phyloP scores from a whole-genome alignment of 495 filamentous ascomycete genomes.

The Evernia prunastri region DNA sequence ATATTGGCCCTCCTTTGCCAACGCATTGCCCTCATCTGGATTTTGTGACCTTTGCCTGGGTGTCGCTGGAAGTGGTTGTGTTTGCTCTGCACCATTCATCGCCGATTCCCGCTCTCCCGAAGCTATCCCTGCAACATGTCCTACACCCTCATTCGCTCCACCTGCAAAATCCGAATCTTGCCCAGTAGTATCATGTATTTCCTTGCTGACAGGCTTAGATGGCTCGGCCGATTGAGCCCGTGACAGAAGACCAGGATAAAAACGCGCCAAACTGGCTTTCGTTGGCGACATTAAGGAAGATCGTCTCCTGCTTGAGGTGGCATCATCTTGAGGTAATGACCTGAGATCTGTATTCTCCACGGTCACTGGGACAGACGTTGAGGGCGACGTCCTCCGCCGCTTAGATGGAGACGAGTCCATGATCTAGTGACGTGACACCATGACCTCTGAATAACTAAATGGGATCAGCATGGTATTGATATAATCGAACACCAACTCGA shows the following conservation, averaged over 20 bases:
- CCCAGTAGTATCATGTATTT: neutral
- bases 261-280: conserved; percentile 55
- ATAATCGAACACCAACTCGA: neutral
- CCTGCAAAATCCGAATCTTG: neutral
- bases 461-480: neutral
- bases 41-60: conserved; percentile 9
- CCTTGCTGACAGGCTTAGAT: conserved; percentile 17
- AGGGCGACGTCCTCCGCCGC: conserved; percentile 54
- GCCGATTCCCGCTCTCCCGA: neutral
- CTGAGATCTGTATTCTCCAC: conserved; percentile 31
- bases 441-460: neutral
- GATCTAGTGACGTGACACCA: neutral
- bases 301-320: conserved; percentile 31
- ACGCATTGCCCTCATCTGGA: neutral
- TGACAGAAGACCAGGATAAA: conserved; percentile 53
- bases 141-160: neutral
- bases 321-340: conserved; percentile 27
- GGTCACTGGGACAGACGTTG: conserved; percentile 31
- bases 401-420: conserved; percentile 57
- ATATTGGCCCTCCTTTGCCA: neutral
- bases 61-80: neutral
- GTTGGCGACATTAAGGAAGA: conserved; percentile 63
- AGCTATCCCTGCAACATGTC: neutral
- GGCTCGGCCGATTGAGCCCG: conserved; percentile 39
- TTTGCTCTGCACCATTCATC: neutral